Percentiles rank a stretch among this genome's conserved stretches.
These are phyloP conservation scores for Smallanthus sonchifolius DNA, from an alignment of 129 eudicot genomes.

Conservation along the genomic window DNA sequence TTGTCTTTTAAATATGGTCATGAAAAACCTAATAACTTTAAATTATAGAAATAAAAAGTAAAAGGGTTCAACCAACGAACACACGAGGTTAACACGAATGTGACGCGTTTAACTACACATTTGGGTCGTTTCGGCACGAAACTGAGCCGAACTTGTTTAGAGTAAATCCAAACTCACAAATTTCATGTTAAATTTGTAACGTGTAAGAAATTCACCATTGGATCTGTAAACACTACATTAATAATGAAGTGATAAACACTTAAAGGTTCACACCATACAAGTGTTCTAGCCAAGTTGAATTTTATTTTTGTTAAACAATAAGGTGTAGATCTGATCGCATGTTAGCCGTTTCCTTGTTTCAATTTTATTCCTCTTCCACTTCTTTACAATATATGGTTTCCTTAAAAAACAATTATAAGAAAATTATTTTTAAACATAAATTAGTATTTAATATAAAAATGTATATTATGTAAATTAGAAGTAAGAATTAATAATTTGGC, in stretches of 20 bases:
- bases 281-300: slow-evolving; percentile 19
- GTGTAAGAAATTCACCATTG: not conserved
- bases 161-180: not conserved
- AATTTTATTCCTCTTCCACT: slow-evolving; percentile 16
- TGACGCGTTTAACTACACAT: not conserved
- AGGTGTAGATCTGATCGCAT: slow-evolving; percentile 31
- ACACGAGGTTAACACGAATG: not conserved
- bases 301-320: slow-evolving; percentile 7
- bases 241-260: slow-evolving; percentile 26
- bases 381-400: slow-evolving; percentile 4
- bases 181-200: not conserved
- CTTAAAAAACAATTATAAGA: not conserved
- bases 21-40: not conserved
- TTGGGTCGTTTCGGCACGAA: not conserved
- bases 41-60: not conserved
- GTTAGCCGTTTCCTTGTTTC: slow-evolving; percentile 18
- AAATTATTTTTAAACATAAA: not conserved
- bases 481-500: slow-evolving; percentile 22
- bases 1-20: not conserved
- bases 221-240: not conserved
- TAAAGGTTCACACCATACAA: slow-evolving; percentile 22
- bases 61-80: not conserved
- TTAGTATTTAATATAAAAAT: not conserved
- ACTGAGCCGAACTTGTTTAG: not conserved
- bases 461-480: slow-evolving; percentile 15